Base-by-base conservation (phyloP, 2,329 filamentous ascomycete genomes). In the Acrodontium crateriforme region DNA sequence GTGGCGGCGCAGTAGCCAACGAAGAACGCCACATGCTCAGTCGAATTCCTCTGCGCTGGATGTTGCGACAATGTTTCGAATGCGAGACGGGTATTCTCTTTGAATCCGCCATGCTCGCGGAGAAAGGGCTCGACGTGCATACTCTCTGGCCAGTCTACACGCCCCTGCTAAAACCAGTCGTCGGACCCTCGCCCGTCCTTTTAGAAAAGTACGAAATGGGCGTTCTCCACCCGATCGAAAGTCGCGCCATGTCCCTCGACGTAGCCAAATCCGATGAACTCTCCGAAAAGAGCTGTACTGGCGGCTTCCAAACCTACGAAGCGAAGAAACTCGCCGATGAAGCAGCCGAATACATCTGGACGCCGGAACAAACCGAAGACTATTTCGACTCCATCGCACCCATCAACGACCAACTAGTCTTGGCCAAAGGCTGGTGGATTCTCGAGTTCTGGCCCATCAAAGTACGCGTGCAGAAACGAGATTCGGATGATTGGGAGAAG, bases 11-110 rank as follows among this genome's bases (percentile, higher is more conserved):
- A 2, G 54, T 59, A 3, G 32, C 40, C 3, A 61, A 62, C 32
- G 50, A 52, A 18, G 46, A 45, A 21, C 49, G 58, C 2, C 58
- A 62, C 30, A 59, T 56, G 38, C 51, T 63, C 6, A 51, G 57
- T 3, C 54, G 54, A 3, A 62, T 62, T 9, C 59, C 59, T 4
- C 47, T 63, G 3, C 52, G 59, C 3, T 63, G 60, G 60, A 63
- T 63, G 59, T 47, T 63, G 8, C 49, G 59, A 12, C 58, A 63
- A 37, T 57, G 53, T 32, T 63, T 63, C 37, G 55, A 59, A 35
- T 61, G 58, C 43, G 42, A 62, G 27, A 61, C 59, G 0, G 59
- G 57, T 2, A 61, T 63, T 18, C 37, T 60, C 11, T 62, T 62
- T 46, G 47, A 52, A 20, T 50, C 54, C 0, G 46, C 48, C 5